These are phyloP conservation scores for Arctium lappa DNA, from an alignment of 129 eudicot species.

Conservation along the genomic window DNA sequence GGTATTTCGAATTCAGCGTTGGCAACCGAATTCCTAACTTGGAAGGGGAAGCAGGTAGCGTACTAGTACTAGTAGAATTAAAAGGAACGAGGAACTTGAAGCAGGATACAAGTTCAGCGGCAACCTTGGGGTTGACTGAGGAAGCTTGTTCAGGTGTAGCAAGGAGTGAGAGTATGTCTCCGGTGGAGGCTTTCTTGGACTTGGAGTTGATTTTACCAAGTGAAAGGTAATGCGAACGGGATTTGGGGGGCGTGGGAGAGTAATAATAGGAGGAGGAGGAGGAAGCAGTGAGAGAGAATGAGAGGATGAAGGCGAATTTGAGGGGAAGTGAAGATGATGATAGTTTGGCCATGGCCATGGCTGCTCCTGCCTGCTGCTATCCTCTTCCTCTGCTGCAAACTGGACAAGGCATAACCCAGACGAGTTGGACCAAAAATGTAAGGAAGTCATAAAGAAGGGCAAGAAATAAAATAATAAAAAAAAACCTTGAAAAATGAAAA, in stretches of 20 bases:
- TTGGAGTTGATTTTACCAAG: constrained; percentile 14
- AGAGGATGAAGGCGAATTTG: constrained; percentile 48
- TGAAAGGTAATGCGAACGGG: background rate
- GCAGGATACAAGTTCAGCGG: constrained; percentile 61
- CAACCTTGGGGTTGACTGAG: constrained; percentile 38
- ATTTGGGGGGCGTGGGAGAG: constrained; percentile 6
- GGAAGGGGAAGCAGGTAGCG: background rate
- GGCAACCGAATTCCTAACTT: background rate
- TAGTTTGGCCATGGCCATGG: constrained; percentile 16
- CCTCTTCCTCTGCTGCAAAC: background rate
- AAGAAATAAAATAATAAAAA: too few relatives aligned
- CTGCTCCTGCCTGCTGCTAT: background rate
- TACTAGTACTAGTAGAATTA: background rate
- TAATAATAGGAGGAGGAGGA: constrained; percentile 23
- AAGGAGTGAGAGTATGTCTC: constrained; percentile 69
- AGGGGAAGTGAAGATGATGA: constrained; percentile 43
- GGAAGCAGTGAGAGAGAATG: constrained; percentile 54
- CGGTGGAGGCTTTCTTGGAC: constrained; percentile 37
- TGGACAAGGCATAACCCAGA: background rate
- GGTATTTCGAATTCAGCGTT: constrained; percentile 24
- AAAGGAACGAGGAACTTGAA: constrained; percentile 86
- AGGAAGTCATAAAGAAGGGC: background rate
- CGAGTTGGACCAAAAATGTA: background rate
- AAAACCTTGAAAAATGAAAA: too few relatives aligned
- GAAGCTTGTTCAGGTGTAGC: constrained; percentile 65